A percentile compares a stretch with the other conserved stretches of the same genome.
phyloP scores from a whole-genome alignment of 768 basidiomycete genomes.

The Agaricus subrufescens region DNA sequence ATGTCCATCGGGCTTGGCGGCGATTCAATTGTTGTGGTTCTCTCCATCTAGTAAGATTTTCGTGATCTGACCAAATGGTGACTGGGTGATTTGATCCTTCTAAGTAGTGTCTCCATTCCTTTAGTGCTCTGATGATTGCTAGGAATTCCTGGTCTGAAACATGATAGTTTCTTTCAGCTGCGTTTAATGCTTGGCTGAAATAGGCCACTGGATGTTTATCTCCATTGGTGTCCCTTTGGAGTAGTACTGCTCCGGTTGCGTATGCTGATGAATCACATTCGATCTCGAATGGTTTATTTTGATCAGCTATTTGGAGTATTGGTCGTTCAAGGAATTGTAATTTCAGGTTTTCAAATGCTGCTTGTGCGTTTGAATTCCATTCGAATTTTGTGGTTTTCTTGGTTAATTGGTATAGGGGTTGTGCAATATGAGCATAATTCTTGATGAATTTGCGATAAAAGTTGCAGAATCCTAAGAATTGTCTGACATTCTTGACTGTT shows the following conservation, averaged over 20 bases:
- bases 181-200: too few relatives aligned
- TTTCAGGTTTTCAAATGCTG: slow-evolving; percentile 20
- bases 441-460: slow-evolving; percentile 39
- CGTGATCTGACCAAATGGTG: too few relatives aligned
- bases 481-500: slow-evolving; percentile 27
- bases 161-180: too few relatives aligned
- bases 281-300: slow-evolving; percentile 3
- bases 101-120: neutral
- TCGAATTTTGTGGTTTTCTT: neutral
- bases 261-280: neutral
- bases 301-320: neutral
- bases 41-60: neutral
- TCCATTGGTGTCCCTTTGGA: too few relatives aligned
- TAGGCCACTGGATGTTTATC: too few relatives aligned
- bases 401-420: neutral
- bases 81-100: neutral
- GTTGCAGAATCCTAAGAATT: slow-evolving; percentile 40
- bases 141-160: neutral
- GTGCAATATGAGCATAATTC: slow-evolving; percentile 20
- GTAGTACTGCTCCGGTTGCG: too few relatives aligned
- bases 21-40: neutral
- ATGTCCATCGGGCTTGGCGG: neutral
- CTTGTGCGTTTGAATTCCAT: neutral
- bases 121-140: neutral
- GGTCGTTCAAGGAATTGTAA: neutral